A percentile compares a stretch with the other conserved stretches of the same genome.
These are phyloP conservation scores for Rhizopus stolonifer DNA, from an alignment of 371 early-diverging fungal species.

Conservation along the genomic window DNA sequence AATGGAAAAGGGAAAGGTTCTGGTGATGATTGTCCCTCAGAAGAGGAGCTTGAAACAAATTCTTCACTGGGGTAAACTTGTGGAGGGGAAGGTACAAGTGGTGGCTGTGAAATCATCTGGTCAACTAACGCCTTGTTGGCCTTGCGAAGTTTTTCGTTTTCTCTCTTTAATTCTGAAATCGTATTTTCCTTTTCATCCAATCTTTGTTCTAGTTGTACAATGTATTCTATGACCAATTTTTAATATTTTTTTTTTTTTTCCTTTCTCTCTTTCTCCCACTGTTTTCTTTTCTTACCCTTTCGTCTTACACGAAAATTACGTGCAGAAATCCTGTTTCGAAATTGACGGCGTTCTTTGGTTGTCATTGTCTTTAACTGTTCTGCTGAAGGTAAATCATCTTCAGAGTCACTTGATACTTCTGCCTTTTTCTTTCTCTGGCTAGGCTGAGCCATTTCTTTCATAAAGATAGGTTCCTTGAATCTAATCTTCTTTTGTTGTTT, in stretches of 20 bases:
- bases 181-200: slow-evolving; percentile 29
- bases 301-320: slow-evolving; percentile 81
- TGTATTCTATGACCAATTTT: slow-evolving; percentile 53
- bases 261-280: neutral
- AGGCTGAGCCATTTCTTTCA: slow-evolving; percentile 18
- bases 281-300: slow-evolving; percentile 59
- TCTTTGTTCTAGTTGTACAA: slow-evolving; percentile 64
- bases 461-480: slow-evolving; percentile 25
- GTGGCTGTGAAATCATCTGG: slow-evolving; percentile 46
- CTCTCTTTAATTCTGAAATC: slow-evolving; percentile 16
- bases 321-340: slow-evolving; percentile 85
- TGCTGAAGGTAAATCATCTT: neutral
- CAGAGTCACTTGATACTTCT: neutral
- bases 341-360: slow-evolving; percentile 79
- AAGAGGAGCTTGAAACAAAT: neutral
- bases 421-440: slow-evolving; percentile 12
- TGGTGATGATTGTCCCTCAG: slow-evolving; percentile 22
- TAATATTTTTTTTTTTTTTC: neutral
- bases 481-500: slow-evolving; percentile 3
- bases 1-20: slow-evolving; percentile 15
- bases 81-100: slow-evolving; percentile 9
- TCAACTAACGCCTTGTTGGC: slow-evolving; percentile 18
- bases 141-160: slow-evolving; percentile 16
- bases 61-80: slow-evolving; percentile 3
- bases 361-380: slow-evolving; percentile 54